These are phyloP conservation scores for Emergomyces pasteurianus DNA, from an alignment of 2,329 filamentous ascomycete species.

Conservation along the genomic window DNA sequence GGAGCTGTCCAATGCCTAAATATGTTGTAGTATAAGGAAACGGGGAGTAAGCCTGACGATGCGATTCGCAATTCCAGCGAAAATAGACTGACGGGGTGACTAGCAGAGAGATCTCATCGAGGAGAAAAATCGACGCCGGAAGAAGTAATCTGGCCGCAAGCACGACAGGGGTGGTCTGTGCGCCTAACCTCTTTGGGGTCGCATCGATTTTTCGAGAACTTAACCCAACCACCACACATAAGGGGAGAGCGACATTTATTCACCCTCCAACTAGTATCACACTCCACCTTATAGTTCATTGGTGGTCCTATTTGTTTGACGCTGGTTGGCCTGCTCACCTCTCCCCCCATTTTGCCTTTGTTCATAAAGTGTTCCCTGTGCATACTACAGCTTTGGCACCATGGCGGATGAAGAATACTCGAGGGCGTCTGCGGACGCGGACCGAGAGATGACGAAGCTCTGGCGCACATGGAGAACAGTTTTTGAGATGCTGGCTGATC, in stretches of 20 bases:
- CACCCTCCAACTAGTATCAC: background rate
- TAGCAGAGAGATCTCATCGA: background rate
- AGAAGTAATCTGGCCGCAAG: constrained; percentile 9
- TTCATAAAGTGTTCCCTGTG: too few species aligned
- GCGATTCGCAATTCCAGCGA: background rate
- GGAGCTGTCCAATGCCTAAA: background rate
- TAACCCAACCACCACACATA: constrained; percentile 1
- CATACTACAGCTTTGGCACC: constrained; percentile 8
- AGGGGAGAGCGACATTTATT: background rate
- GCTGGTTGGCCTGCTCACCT: background rate
- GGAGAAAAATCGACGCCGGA: constrained; percentile 6
- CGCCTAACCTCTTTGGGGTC: constrained; percentile 10
- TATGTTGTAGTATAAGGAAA: background rate
- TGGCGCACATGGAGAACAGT: constrained; percentile 92
- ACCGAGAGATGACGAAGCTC: constrained; percentile 48
- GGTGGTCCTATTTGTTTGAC: background rate
- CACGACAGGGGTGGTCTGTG: constrained; percentile 15
- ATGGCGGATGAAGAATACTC: constrained; percentile 31
- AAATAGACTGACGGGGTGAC: background rate
- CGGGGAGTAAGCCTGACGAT: background rate
- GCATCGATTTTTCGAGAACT: constrained; percentile 20
- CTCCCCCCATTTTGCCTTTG: background rate
- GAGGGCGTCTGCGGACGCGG: constrained; percentile 25
- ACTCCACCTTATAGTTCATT: background rate
- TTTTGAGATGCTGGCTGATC: constrained; percentile 86